Base-by-base conservation (phyloP, 257 asterid species). In the Oldenlandia corymbosa region DNA sequence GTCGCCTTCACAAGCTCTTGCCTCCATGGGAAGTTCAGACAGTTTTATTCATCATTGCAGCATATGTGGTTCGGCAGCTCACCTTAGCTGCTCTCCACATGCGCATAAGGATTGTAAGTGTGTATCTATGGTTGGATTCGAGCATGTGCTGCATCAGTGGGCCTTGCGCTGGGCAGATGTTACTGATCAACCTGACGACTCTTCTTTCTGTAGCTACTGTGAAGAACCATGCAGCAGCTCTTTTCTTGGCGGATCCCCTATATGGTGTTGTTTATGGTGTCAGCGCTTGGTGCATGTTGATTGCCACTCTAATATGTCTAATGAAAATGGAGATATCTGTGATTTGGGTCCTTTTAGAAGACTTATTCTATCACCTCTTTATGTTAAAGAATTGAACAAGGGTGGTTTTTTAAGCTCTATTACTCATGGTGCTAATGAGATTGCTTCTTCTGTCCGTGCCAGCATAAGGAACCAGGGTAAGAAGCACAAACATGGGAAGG, bases 251-350 rank as follows among this genome's bases (percentile, higher is more conserved):
- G 99, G 95, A 42, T 90, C 99, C 66, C 97, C 99, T 28, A 83
- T 93, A 55, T 93, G 99, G 99, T 83, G 96, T 76, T 93, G 99
- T 83, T 74, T 93, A 65, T 93, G 99, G 99, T 93, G 99, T 75
- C 99, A 90, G 75, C 95, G 90, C 21, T 67, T 93, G 69, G 95
- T 93, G 53, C 99, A 93, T 79, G 97, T 90, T 68, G 99, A 93
- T 64, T 93, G 99, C 77, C 99, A 87, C 58, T 70, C 92, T 70
- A 84, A 74, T 59, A 80, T 93, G 94, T 83, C 71, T 49, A 84
- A 76, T 72, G 97, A 90, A 75, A 88, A 88, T 7, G 95, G 96
- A 64, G 99, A 93, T 69, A 53, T 84, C 56, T 93, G 99, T 72
- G 99, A 93, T 80, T 64, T 93, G 73, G 99, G 97, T 62, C 85